Conservation (phyloP, 1,139 yeast genomes). For the Casaregolazyma suthepensis region DNA sequence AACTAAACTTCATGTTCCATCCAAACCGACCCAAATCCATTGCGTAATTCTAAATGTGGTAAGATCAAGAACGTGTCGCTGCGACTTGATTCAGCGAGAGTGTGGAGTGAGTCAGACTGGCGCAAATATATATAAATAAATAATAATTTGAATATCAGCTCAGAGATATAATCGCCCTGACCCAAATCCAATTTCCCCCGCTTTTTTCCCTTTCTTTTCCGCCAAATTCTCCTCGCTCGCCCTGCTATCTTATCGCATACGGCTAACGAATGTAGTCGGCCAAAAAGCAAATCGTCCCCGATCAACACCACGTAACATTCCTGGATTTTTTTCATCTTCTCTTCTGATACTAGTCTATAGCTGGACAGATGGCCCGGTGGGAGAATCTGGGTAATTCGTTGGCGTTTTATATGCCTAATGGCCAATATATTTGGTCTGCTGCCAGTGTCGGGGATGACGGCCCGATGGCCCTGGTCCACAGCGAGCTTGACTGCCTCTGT, state of each 20-base stretch:
- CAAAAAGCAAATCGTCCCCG: not conserved
- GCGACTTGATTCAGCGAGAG: not conserved
- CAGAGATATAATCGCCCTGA: too few relatives aligned
- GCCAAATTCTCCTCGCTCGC: not conserved
- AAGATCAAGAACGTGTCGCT: not conserved
- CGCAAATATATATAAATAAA: not conserved
- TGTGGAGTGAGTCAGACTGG: not conserved
- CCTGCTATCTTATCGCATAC: not conserved
- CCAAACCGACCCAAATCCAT: not conserved
- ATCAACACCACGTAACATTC: not conserved
- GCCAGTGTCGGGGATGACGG: not conserved
- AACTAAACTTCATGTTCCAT: not conserved
- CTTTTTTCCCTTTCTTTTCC: not conserved
- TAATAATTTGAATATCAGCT: too few relatives aligned
- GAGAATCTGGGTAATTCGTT: not conserved
- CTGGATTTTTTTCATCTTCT: not conserved
- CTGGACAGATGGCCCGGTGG: not conserved
- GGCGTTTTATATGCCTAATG: not conserved
- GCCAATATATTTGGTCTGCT: not conserved
- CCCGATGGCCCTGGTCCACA: not conserved
- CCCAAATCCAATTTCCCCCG: not conserved
- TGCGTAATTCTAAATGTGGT: not conserved
- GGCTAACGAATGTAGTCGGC: not conserved
- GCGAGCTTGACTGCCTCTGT: constrained; percentile 3
- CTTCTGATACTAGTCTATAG: not conserved